Base-by-base conservation (phyloP, 192 early-diverging fungal genomes). In the Backusella parvicylindrica region DNA sequence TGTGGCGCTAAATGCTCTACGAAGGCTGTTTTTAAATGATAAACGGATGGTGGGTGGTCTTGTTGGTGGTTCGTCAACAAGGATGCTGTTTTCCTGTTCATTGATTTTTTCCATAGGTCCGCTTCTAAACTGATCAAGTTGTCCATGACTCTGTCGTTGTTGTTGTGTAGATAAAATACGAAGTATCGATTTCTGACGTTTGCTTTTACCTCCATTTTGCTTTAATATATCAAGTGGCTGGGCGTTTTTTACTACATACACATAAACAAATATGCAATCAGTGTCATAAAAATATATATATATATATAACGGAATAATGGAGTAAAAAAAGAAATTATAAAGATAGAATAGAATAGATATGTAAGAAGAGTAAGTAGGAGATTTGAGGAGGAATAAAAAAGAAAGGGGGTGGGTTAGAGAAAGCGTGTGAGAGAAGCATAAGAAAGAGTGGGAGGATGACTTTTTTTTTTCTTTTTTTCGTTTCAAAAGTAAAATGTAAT, bases 401-500 rank as follows among this genome's bases (percentile, higher is more conserved):
- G 26, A 7, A n/a, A n/a, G n/a, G n/a, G n/a, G n/a, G n/a, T n/a
- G 9, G 28, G 21, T 28, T 28, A 60, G 9, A 26, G 26, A 56
- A 21, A 60, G n/a, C 0, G n/a, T 28, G n/a, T 7, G 15, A 31
- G 18, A 33, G 32, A 33, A 32, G 64, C 8, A 33, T 3, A 65
- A 30, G 12, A 35, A 30, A n/a, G 64, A 16, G 23, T 12, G 28
- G 28, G 28, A 33, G 16, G 28, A 56, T 65, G 31, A 18, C 16
- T 33, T 33, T 65, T 33, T 33, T 33, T 6, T 31, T 8, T 33
- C 18, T 64, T 84, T 89, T 64, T 75, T 72, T 65, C 30, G 23
- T 16, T 65, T 33, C 11, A 53, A 53, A 21, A 53, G 21, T 23
- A 53, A 23, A 53, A 53, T 9, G 9, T 56, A 43, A 43, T 43